A percentile compares a stretch with the other conserved stretches of the same genome.
Conservation (phyloP, 148 eudicot genomes). For the Talinum fruticosum region DNA sequence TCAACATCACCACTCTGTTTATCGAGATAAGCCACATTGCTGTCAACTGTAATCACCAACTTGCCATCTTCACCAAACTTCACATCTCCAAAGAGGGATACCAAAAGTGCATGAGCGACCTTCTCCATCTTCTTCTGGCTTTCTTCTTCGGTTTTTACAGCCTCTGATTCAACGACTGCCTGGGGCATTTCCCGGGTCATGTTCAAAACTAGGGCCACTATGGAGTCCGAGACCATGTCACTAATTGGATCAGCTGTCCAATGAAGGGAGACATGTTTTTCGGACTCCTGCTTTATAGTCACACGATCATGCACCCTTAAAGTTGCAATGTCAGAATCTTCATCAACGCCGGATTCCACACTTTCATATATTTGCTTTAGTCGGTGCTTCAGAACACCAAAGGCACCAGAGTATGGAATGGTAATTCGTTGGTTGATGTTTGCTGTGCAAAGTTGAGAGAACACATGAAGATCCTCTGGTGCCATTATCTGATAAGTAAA, state of each 20-base stretch:
- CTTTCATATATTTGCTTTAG: constrained; percentile 86
- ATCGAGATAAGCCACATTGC: constrained; percentile 64
- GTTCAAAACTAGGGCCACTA: constrained; percentile 79
- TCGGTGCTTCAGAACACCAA: constrained; percentile 69
- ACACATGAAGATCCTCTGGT: constrained; percentile 84
- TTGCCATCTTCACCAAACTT: constrained; percentile 67
- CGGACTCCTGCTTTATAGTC: constrained; percentile 73
- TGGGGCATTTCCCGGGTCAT: constrained; percentile 83
- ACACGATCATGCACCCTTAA: constrained; percentile 68
- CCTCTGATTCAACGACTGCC: constrained; percentile 67
- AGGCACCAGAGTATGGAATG: constrained; percentile 84
- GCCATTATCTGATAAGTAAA: constrained; percentile 94
- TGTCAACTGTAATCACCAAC: constrained; percentile 71
- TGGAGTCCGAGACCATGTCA: constrained; percentile 93
- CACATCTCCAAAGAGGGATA: constrained; percentile 82
- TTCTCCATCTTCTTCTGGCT: constrained; percentile 66
- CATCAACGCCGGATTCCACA: constrained; percentile 60
- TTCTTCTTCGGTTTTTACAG: constrained; percentile 49
- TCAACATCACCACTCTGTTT: constrained; percentile 77
- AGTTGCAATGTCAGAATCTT: constrained; percentile 55
- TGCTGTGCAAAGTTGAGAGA: constrained; percentile 83
- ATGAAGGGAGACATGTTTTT: constrained; percentile 73
- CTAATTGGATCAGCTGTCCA: constrained; percentile 88
- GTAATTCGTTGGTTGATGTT: constrained; percentile 79
- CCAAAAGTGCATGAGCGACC: constrained; percentile 61